phyloP scores from a whole-genome alignment of 176 grass and related monocot genomes.

The Tuctoria greenei region DNA sequence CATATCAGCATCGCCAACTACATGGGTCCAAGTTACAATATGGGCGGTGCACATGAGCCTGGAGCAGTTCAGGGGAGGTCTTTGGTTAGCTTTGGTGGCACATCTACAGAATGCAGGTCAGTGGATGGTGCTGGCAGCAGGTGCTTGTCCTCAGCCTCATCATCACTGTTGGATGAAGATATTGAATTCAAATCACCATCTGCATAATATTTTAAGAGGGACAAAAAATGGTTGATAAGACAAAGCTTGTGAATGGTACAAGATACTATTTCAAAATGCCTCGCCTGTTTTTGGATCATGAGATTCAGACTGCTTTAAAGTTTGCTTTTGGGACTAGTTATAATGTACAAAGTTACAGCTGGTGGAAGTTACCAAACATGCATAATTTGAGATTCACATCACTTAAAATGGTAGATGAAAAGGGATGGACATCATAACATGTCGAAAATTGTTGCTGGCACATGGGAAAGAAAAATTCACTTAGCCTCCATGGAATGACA shows the following conservation, averaged over 20 bases:
- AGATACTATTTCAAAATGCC: slow-evolving; percentile 6
- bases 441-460: background rate
- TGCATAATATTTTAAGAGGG: slow-evolving; percentile 42
- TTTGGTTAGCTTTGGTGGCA: slow-evolving; percentile 56
- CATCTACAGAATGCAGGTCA: slow-evolving; percentile 55
- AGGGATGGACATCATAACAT: background rate
- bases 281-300: background rate
- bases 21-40: slow-evolving; percentile 3
- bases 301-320: background rate
- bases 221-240: slow-evolving; percentile 23
- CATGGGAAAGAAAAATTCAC: slow-evolving; percentile 1
- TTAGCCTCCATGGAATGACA: background rate
- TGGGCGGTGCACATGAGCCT: slow-evolving; percentile 3
- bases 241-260: background rate
- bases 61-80: slow-evolving; percentile 54
- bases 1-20: slow-evolving; percentile 11
- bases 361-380: background rate
- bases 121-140: slow-evolving; percentile 38
- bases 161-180: slow-evolving; percentile 53
- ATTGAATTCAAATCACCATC: slow-evolving; percentile 66
- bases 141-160: slow-evolving; percentile 48
- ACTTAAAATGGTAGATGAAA: slow-evolving; percentile 4
- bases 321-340: background rate
- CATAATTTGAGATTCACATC: background rate
- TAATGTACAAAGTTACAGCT: slow-evolving; percentile 21